These are phyloP conservation scores for Geotrichum citri-aurantii DNA, from an alignment of 1,139 yeast genomes.

Conservation along the genomic window DNA sequence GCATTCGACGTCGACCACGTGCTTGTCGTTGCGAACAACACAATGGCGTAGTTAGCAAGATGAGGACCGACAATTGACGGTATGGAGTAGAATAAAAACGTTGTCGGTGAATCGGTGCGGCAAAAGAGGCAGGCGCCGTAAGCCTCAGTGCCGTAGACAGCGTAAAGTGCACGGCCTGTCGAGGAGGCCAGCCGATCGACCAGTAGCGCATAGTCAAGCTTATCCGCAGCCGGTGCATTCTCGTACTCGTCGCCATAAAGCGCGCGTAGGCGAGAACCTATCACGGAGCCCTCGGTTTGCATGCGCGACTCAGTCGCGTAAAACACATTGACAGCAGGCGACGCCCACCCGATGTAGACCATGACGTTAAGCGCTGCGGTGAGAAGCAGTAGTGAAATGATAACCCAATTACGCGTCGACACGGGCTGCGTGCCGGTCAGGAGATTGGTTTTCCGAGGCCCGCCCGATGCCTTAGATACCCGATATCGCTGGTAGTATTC, in stretches of 20 bases:
- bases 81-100: constrained; percentile 23
- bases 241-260: constrained; percentile 14
- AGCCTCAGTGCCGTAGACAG: constrained; percentile 27
- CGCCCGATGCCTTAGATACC: background rate
- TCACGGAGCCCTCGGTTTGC: constrained; percentile 25
- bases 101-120: constrained; percentile 18
- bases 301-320: constrained; percentile 23
- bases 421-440: background rate
- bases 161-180: constrained; percentile 24
- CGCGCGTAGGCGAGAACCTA: constrained; percentile 21
- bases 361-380: background rate
- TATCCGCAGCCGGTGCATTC: constrained; percentile 7
- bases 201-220: constrained; percentile 20
- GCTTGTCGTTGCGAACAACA: constrained; percentile 21
- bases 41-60: constrained; percentile 21
- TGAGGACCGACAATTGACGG: constrained; percentile 26
- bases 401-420: constrained; percentile 3
- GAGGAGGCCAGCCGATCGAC: constrained; percentile 22
- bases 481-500: background rate
- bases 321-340: constrained; percentile 19
- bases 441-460: background rate
- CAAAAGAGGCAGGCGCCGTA: constrained; percentile 29
- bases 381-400: background rate
- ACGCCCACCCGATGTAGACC: background rate
- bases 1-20: constrained; percentile 13